Base-by-base conservation (phyloP, 768 basidiomycete species). In the Tylopilus sp. region DNA sequence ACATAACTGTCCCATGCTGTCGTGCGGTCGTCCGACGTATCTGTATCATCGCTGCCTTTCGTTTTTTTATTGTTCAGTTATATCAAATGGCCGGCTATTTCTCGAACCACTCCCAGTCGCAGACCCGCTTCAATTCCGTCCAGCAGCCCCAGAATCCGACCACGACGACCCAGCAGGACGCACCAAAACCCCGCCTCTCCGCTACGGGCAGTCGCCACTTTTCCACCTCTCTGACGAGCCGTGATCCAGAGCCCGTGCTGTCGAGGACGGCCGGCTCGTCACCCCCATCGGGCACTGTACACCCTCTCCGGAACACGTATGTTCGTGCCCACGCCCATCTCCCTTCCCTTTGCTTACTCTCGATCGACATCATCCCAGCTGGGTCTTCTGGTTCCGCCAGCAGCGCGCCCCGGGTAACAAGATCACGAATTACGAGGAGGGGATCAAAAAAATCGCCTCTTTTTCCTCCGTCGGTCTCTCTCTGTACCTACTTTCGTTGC, bases 341-440 rank as follows among this genome's bases (percentile, higher is more conserved):
- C 57, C 29, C 47, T 33, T 54, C 44, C 29, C 45, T 13, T 25
- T 56, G 37, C 58, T 67, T n/a, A 64, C 55, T 21, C 48, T 63
- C 60, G 57, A 60, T 52, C 29, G 43, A 41, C 44, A 45, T 12
- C 61, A 52, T 67, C 57, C 38, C 65, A 92, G 89, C 53, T 94
- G 92, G 92, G 80, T 91, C 7, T 92, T 92, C 67, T 94, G 88
- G 87, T 94, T 92, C 74, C 82, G 90, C 57, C 88, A 92, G 65
- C 92, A 96, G 67, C 87, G 91, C 56, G 77, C 89, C 3, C 91
- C 92, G 16, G 92, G 92, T 14, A 92, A 89, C 56, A 96, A 94
- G 73, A 85, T 90, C 57, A 79, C 85, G 12, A 93, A 83, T 65
- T 97, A 98, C 65, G 94, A 97, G 64, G 93, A 96, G 65, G 92